Evolutionary conservation across 176 grass and related monocot species (phyloP), one percentile per base, ranked within the genome.

Genomic region (Rhynchospora breviuscula): DNA sequence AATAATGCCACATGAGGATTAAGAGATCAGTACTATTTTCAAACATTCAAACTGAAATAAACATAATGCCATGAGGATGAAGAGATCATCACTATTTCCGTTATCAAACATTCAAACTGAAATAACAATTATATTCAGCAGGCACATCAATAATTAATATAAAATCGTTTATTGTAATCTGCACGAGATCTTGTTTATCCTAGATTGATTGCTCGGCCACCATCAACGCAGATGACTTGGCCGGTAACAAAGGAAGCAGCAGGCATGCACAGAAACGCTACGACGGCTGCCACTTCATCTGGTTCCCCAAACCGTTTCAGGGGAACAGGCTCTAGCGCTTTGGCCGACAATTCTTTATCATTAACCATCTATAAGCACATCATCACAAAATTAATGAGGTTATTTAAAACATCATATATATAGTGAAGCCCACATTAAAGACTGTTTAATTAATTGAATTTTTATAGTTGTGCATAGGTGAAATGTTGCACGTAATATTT

Each of bases 251-350:
- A 88, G 0, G 76, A 64, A 31, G 87, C 31, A 21, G 82, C 77
- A 8, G 87, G 82, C 52, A 88, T 67, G 25, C 87, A 85, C 33
- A 88, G 75, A 61, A 88, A 88, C 1, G 87, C 75, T 0, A 45
- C 75, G 4, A 75, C 63, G 18, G 51, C 26, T 4, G 81, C 52
- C 7, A 88, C 82, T 56, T 88, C 87, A 14, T 84, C 73, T 25
- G 87, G 76, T 23, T 52, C 87, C 7, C 58, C 82, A 8, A 85
- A 63, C 2, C 87, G 23, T 18, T 69, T 47, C 5, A 79, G 31
- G 0, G 87, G 81, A 47, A 80, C 19, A 6, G 18, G 8, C 10
- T 23, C 18, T 11, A 23, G 1, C 11, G 46, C n/a, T 56, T 59
- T 46, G 1, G 3, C 31, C 33, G 68, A 44, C 6, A 51, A 40